phyloP scores from a whole-genome alignment of 2,329 filamentous ascomycete species.

The Ophidiomyces ophidiicola region DNA sequence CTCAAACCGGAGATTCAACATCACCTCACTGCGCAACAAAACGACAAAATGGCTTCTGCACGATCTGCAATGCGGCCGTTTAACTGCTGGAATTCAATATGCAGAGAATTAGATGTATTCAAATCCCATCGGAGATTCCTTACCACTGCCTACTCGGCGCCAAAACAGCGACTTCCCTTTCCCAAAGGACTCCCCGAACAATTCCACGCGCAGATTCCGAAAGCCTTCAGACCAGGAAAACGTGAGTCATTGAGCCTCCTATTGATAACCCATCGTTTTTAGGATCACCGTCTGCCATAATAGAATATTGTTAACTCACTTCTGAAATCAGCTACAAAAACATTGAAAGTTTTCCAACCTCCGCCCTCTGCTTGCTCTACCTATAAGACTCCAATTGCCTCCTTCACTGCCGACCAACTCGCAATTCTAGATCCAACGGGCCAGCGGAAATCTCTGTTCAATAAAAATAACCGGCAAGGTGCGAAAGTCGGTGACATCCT shows the following conservation, averaged over 20 bases:
- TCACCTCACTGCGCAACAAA: slow-evolving; percentile 8
- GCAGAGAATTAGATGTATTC: slow-evolving; percentile 46
- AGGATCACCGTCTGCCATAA: not conserved
- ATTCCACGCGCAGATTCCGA: slow-evolving; percentile 34
- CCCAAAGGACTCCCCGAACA: slow-evolving; percentile 32
- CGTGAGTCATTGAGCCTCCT: slow-evolving; percentile 21
- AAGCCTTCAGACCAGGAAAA: slow-evolving; percentile 27
- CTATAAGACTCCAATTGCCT: slow-evolving; percentile 51
- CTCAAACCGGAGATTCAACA: slow-evolving; percentile 1
- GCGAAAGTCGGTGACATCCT: slow-evolving; percentile 81
- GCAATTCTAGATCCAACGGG: slow-evolving; percentile 70
- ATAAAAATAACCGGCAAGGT: slow-evolving; percentile 58
- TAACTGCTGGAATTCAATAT: slow-evolving; percentile 54
- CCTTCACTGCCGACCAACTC: slow-evolving; percentile 58
- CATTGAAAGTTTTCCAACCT: slow-evolving; percentile 42
- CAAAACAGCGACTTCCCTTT: slow-evolving; percentile 30
- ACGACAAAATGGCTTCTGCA: slow-evolving; percentile 43
- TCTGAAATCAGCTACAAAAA: slow-evolving; percentile 30
- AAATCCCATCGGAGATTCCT: slow-evolving; percentile 38
- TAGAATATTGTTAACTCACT: slow-evolving; percentile 9
- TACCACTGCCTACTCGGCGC: slow-evolving; percentile 37
- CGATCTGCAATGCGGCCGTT: slow-evolving; percentile 51
- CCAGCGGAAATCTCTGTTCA: slow-evolving; percentile 69
- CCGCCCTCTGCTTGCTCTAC: slow-evolving; percentile 42
- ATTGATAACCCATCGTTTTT: not conserved